Base-by-base conservation (phyloP, 129 eudicot species). In the Helianthus tuberosus region DNA sequence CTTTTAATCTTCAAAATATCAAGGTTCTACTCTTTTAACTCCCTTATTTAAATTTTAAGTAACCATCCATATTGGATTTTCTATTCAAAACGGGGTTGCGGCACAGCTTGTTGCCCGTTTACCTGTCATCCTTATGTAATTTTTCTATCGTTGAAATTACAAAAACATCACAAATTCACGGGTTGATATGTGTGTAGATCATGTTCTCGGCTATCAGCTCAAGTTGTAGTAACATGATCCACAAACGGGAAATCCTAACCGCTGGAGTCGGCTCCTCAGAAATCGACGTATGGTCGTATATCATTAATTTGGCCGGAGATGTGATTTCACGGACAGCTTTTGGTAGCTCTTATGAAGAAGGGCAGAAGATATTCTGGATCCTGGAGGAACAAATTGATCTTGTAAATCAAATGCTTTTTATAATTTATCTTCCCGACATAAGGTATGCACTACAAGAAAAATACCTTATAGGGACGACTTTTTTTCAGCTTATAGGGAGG, bases 1-100 rank as follows among this genome's bases (percentile, higher is more conserved):
- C 96, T 58, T 89, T 84, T 43, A 82, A 86, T 74, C 50, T 80
- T 17, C 87, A 83, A 49, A 86, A 81, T 55, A 55, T 86, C 59
- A 79, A 83, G 89, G 84, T 86, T 27, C 3, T 7, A 41, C 46
- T 41, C 44, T 6, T 41, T 41, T 41, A 6, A 41, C 46, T 41
- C 8, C 46, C 46, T 41, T 6, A 41, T 41, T 41, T 29, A 29
- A 29, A 29, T 29, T 29, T 29, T 29, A 29, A 3, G 20, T 5
- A 55, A 17, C 3, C 8, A 15, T 3, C 44, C 55, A 8, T 5
- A 25, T 25, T 25, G 29, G 29, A 25, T 25, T 25, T 25, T 1
- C 29, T 25, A 2, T 25, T 25, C 2, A 25, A 25, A 25, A n/a
- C n/a, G 29, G 29, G 29, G 29, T 25, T 25, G 29, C 29, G 29